Evolutionary conservation across 306 rosid species (phyloP), one percentile per base, ranked within the genome.

Genomic region (Cicer arietinum): DNA sequence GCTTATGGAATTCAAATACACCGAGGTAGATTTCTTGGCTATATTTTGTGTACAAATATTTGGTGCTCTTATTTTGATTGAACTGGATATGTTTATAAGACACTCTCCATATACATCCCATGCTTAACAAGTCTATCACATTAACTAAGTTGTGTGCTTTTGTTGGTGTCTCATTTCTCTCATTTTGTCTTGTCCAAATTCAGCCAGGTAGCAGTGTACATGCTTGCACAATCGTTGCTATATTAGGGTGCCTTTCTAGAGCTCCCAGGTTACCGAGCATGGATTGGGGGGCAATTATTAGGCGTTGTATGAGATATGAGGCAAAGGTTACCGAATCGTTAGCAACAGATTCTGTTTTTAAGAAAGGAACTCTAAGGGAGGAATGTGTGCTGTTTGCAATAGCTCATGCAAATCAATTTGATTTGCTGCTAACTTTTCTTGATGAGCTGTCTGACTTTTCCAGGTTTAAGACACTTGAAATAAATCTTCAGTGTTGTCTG

Each of bases 251-350:
- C 84, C 97, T 94, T 76, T 85, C 96, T 76, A 84, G 85, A 86
- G 95, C 97, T 83, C 96, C 97, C 78, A 86, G 97, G 80, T 84
- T 94, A 88, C 98, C 97, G 12, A 71, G 80, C 79, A 76, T 94
- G 82, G 93, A 94, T 67, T 94, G 98, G 98, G 97, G 96, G 65
- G 87, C 85, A 71, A 81, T 86, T 61, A 73, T 91, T 58, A 86
- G 97, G 83, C 92, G 98, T 64, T 92, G 91, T 82, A 90, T 94
- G 95, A 89, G 90, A 85, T 90, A 86, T 71, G 97, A 88, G 73
- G 76, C 86, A 58, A 89, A 86, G 82, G 82, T 82, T 79, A 69
- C 77, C 4, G 83, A 72, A 40, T 80, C 77, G 54, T 69, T 80
- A 60, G 71, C 71, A 8, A 61, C 73, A 30, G 88, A 83, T 58